These are phyloP conservation scores for Tulasnella sp. DNA, from an alignment of 768 basidiomycete genomes.

Conservation along the genomic window DNA sequence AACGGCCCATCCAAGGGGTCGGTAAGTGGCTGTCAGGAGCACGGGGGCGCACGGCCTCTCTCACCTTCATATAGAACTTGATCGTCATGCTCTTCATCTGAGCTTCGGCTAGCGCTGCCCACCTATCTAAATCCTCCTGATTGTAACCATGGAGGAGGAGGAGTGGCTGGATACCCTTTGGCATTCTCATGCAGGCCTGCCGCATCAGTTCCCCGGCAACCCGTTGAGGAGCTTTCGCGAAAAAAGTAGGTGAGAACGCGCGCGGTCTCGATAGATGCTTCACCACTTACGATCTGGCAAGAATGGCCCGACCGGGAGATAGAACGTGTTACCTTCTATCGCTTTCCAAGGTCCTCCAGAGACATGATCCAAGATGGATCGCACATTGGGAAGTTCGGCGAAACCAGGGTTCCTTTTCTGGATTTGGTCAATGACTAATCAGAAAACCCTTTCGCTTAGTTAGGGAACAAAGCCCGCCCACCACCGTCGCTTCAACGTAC, in stretches of 20 bases:
- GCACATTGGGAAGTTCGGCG: background rate
- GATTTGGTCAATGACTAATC: background rate
- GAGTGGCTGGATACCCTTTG: background rate
- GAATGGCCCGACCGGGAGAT: background rate
- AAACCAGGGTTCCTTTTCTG: slow-evolving; percentile 1
- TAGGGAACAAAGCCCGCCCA: background rate
- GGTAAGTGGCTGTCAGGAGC: background rate
- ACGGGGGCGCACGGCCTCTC: background rate
- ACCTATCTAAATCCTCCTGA: background rate
- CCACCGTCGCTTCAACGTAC: background rate
- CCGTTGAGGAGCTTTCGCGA: background rate
- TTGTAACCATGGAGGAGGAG: background rate
- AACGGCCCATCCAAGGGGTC: background rate
- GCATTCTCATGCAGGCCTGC: background rate
- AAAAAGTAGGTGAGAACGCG: background rate
- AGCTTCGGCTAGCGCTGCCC: slow-evolving; percentile 1
- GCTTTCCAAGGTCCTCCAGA: background rate
- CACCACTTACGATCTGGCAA: background rate
- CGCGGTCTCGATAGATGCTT: background rate
- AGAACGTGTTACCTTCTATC: background rate
- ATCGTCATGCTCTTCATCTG: background rate
- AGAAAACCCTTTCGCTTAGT: background rate
- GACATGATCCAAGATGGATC: background rate
- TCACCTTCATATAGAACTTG: slow-evolving; percentile 12
- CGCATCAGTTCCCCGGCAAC: background rate